A percentile compares a stretch with the other conserved stretches of the same genome.
phyloP scores from a whole-genome alignment of 192 early-diverging fungal genomes.

The Backusella parvicylindrica region DNA sequence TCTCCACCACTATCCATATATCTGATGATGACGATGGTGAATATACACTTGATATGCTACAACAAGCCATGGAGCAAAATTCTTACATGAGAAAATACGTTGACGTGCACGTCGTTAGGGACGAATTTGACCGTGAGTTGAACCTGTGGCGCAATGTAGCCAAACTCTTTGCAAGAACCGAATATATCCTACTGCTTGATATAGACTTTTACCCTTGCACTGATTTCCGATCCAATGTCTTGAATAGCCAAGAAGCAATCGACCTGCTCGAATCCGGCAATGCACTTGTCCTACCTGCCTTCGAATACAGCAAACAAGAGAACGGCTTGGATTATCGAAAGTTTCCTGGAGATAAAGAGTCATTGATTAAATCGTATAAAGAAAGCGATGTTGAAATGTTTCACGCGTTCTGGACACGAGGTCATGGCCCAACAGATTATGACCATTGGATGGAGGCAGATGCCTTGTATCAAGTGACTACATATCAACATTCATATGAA shows the following conservation, averaged over 20 bases:
- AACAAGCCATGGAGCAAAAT: constrained; percentile 41
- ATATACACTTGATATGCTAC: constrained; percentile 38
- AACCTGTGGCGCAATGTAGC: constrained; percentile 62
- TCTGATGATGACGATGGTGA: constrained; percentile 48
- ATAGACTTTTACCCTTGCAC: constrained; percentile 58
- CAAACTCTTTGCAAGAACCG: constrained; percentile 52
- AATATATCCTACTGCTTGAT: constrained; percentile 55
- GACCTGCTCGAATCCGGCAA: constrained; percentile 32
- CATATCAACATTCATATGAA: constrained; percentile 52
- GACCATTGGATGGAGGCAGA: constrained; percentile 33
- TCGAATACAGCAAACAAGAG: constrained; percentile 47
- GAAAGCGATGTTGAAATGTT: constrained; percentile 47
- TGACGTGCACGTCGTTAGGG: constrained; percentile 52
- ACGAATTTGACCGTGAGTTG: constrained; percentile 56
- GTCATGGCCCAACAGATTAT: constrained; percentile 57
- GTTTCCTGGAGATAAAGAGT: constrained; percentile 42
- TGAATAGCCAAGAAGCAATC: constrained; percentile 30
- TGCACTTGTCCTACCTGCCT: constrained; percentile 45
- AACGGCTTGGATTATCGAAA: constrained; percentile 45
- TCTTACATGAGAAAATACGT: constrained; percentile 44
- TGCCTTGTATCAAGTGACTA: constrained; percentile 43
- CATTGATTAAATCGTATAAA: constrained; percentile 34
- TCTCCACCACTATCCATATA: constrained; percentile 56
- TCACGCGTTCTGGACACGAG: constrained; percentile 44
- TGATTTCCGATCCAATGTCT: constrained; percentile 37